Conservation (phyloP, 2,329 filamentous ascomycete species). For the Hymenoscyphus albidus region DNA sequence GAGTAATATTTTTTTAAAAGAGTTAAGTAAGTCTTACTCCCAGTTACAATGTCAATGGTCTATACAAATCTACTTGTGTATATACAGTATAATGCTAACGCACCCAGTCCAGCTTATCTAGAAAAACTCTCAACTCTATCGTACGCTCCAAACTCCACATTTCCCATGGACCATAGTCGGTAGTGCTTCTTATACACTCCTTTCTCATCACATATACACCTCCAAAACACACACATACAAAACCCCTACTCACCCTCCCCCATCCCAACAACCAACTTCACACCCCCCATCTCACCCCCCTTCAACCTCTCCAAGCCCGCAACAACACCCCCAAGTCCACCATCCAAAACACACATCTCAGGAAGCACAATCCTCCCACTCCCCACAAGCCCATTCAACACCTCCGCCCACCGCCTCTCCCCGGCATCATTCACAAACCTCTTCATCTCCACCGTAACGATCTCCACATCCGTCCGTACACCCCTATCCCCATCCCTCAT, state of each 20-base stretch:
- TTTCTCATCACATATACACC: background rate
- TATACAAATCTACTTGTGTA: background rate
- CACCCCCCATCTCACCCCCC: conserved; percentile 35
- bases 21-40: background rate
- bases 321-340: conserved; percentile 35
- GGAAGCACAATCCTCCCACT: conserved; percentile 32
- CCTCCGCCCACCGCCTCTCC: conserved; percentile 31
- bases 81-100: background rate
- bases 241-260: background rate
- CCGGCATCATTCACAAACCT: conserved; percentile 37
- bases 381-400: conserved; percentile 35
- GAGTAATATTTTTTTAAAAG: too few relatives aligned
- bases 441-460: conserved; percentile 41
- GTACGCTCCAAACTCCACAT: background rate
- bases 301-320: conserved; percentile 36
- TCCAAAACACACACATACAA: background rate
- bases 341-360: conserved; percentile 34
- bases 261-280: conserved; percentile 36
- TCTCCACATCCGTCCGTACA: conserved; percentile 33
- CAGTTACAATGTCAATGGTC: background rate
- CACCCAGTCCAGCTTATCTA: background rate
- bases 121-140: background rate
- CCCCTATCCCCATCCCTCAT: conserved; percentile 33
- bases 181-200: background rate
- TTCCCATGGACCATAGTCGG: too few relatives aligned